Conservation (phyloP, 768 basidiomycete genomes). For the Mycena vulgaris region DNA sequence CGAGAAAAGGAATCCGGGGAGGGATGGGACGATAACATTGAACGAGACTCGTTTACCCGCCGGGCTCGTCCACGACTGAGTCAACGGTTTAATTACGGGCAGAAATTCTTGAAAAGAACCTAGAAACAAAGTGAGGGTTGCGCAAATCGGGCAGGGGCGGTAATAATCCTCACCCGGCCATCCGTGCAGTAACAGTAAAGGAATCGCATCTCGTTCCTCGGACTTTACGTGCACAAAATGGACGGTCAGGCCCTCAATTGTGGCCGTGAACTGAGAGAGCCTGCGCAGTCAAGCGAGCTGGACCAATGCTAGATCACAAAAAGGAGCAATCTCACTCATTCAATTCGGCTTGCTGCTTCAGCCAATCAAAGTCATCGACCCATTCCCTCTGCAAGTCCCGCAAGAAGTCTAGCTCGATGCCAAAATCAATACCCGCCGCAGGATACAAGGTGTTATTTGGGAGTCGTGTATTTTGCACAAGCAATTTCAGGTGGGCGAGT, state of each 20-base stretch:
- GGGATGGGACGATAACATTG: slow-evolving; percentile 14
- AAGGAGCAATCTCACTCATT: not conserved
- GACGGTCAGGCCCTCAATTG: slow-evolving; percentile 31
- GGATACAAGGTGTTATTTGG: slow-evolving; percentile 19
- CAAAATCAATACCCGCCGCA: slow-evolving; percentile 7
- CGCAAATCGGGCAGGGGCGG: slow-evolving; percentile 46
- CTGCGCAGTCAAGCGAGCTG: slow-evolving; percentile 8
- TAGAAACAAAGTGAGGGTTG: not conserved
- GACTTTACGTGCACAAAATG: slow-evolving; percentile 31
- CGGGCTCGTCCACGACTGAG: not conserved
- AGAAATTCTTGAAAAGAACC: slow-evolving; percentile 32
- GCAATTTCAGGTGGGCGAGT: slow-evolving; percentile 4
- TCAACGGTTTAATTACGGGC: slow-evolving; percentile 25
- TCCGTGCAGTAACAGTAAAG: too few species aligned
- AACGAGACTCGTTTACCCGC: too few species aligned
- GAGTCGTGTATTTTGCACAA: slow-evolving; percentile 16
- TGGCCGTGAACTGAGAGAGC: too few species aligned
- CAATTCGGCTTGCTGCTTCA: slow-evolving; percentile 10
- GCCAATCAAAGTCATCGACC: slow-evolving; percentile 15
- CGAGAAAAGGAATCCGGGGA: slow-evolving; percentile 40
- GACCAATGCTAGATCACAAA: not conserved
- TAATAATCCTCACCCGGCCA: slow-evolving; percentile 26
- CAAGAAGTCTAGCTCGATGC: slow-evolving; percentile 19
- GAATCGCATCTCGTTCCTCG: slow-evolving; percentile 17
- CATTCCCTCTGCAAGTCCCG: slow-evolving; percentile 14